phyloP scores from a whole-genome alignment of 495 filamentous ascomycete species.

The Aspergillus conjunctus region DNA sequence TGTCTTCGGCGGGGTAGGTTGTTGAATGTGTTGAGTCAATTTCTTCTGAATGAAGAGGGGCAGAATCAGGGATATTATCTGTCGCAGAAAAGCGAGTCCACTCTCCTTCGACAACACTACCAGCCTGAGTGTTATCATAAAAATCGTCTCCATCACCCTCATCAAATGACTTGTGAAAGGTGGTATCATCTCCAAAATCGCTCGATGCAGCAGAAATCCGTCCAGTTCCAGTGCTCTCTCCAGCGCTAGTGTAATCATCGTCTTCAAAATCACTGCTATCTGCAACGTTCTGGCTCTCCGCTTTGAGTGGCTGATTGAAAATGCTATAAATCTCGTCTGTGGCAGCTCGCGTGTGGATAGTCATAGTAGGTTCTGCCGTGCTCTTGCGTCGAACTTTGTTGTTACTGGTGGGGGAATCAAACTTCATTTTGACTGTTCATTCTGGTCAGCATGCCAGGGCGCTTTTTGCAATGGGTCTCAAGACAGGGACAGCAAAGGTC shows the following conservation, averaged over 20 bases:
- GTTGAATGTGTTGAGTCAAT: conserved; percentile 23
- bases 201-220: conserved; percentile 62
- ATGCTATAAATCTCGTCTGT: conserved; percentile 97
- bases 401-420: conserved; percentile 78
- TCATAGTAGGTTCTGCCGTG: conserved; percentile 88
- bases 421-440: conserved; percentile 78
- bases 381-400: conserved; percentile 81
- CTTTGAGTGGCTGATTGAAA: conserved; percentile 86
- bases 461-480: not conserved
- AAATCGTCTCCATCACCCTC: conserved; percentile 52
- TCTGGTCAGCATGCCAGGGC: conserved; percentile 24
- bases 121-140: conserved; percentile 48
- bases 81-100: conserved; percentile 84
- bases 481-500: conserved; percentile 23
- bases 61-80: conserved; percentile 63
- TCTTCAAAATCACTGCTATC: conserved; percentile 65
- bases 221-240: conserved; percentile 78
- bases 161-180: conserved; percentile 45
- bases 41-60: conserved; percentile 33
- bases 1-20: conserved; percentile 37
- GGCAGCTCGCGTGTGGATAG: conserved; percentile 89
- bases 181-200: conserved; percentile 64
- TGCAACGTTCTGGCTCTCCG: conserved; percentile 42
- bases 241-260: conserved; percentile 79
- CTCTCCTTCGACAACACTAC: conserved; percentile 64